Evolutionary conservation across 441 rosid species (phyloP), one percentile per base, ranked within the genome.

Genomic region (Gossypium schwendimanii): DNA sequence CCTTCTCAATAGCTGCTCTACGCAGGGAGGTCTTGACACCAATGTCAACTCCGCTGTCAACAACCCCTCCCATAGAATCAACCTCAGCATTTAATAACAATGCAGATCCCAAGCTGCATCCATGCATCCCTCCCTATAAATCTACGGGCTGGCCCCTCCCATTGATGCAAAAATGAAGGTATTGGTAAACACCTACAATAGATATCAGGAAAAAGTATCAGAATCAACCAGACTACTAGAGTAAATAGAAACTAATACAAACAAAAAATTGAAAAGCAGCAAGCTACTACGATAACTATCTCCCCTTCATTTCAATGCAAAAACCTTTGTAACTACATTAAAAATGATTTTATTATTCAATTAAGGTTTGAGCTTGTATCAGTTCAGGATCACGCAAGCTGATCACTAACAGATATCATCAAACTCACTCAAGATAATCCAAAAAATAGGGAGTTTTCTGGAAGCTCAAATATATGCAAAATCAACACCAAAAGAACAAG

Each of bases 41-140:
- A 83, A 85, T 81, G 83, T 93, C 97, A 82, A 85, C 93, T 85
- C 97, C 91, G 44, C 96, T 83, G 72, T 96, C 97, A 73, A 90
- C 86, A 87, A 91, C 91, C 88, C 97, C 99, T 78, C 98, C 98
- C 99, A 96, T 96, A 84, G 95, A 96, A 87, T 92, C 98, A 86
- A 88, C 91, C 87, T 93, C 98, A 86, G 99, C 98, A 93, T 89
- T 88, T 89, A 91, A 86, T 82, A 84, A 81, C 78, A 84, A 74
- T 82, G 76, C 84, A 80, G 85, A 80, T 79, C 83, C 87, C 68
- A 86, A 83, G 74, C 87, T 85, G 78, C 87, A 84, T 86, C 85
- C 97, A 88, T 89, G 87, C 94, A 89, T 96, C 84, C 83, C 88
- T 81, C 74, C 81, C 82, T 75, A 72, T 66, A 61, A 31, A 69